These are phyloP conservation scores for Austroboletus rostrupii DNA, from an alignment of 1,284 basidiomycete genomes.

Conservation along the genomic window DNA sequence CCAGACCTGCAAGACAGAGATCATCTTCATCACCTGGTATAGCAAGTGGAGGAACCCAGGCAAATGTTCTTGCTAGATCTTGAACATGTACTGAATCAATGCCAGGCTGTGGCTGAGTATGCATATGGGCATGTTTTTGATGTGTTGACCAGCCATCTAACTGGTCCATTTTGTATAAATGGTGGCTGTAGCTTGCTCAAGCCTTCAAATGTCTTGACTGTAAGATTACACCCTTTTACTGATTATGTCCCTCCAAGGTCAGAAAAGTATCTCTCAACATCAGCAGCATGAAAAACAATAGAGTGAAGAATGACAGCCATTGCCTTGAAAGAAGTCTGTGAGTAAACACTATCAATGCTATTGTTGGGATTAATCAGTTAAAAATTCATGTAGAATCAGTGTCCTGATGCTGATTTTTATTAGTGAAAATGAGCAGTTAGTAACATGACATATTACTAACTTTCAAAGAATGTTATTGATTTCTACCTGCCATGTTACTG, in stretches of 20 bases:
- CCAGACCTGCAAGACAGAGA: constrained; percentile 6
- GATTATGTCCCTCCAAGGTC: constrained; percentile 3
- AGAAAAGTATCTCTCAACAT: constrained; percentile 1
- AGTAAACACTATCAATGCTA: not conserved
- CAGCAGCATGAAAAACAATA: not conserved
- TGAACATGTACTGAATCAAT: not conserved
- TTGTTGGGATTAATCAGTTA: not conserved
- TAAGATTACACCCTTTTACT: not conserved
- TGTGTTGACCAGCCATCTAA: not conserved
- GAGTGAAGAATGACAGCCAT: not conserved
- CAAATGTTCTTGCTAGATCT: not conserved
- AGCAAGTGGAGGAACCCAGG: constrained; percentile 6
- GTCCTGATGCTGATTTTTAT: not conserved
- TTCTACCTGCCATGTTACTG: too few relatives aligned
- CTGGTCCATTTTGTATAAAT: constrained; percentile 1
- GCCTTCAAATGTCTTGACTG: not conserved
- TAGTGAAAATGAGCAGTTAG: not conserved
- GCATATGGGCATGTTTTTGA: constrained; percentile 1
- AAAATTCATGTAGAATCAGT: not conserved
- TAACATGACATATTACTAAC: not conserved
- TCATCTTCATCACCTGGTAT: not conserved
- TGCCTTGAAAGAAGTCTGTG: not conserved
- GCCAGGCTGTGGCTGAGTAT: not conserved
- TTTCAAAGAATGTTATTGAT: too few relatives aligned
- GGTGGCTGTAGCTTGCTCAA: not conserved